Evolutionary conservation across 2,329 filamentous ascomycete species (phyloP).

Genomic region (Penicillium sp.): DNA sequence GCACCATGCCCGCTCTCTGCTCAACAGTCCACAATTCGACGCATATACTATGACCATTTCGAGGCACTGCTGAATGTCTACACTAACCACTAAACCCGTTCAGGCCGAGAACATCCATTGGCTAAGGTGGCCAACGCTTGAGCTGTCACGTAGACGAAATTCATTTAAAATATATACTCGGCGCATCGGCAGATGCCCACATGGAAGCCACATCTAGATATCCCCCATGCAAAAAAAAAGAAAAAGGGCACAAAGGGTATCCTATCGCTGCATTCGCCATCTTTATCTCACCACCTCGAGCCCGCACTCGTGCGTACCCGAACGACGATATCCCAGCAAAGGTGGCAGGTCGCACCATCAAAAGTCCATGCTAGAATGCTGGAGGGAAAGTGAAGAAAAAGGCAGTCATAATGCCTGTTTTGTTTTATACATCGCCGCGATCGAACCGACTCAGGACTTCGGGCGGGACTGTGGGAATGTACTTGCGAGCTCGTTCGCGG

Average conservation of each 20-base stretch:
- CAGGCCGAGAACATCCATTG: too few species aligned
- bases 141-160: not conserved
- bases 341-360: not conserved
- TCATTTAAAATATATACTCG: constrained; percentile 12
- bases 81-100: too few species aligned
- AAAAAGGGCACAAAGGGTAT: constrained; percentile 1
- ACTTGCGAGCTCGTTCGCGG: constrained; percentile 86
- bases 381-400: not conserved
- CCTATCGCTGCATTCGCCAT: not conserved
- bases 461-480: constrained; percentile 90
- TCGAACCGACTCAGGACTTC: constrained; percentile 92
- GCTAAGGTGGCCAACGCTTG: not conserved
- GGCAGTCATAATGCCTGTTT: not conserved
- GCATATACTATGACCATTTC: too few species aligned
- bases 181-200: not conserved
- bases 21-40: too few species aligned
- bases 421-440: constrained; percentile 36
- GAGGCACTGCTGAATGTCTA: too few species aligned
- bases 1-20: too few species aligned
- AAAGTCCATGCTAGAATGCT: not conserved
- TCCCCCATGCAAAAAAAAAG: not conserved
- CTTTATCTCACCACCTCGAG: not conserved
- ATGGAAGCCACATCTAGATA: constrained; percentile 3
- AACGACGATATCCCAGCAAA: not conserved
- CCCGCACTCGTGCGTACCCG: not conserved